These are phyloP conservation scores for Tritrichomonas foetus DNA, from an alignment of 208 protist genomes.

Conservation along the genomic window DNA sequence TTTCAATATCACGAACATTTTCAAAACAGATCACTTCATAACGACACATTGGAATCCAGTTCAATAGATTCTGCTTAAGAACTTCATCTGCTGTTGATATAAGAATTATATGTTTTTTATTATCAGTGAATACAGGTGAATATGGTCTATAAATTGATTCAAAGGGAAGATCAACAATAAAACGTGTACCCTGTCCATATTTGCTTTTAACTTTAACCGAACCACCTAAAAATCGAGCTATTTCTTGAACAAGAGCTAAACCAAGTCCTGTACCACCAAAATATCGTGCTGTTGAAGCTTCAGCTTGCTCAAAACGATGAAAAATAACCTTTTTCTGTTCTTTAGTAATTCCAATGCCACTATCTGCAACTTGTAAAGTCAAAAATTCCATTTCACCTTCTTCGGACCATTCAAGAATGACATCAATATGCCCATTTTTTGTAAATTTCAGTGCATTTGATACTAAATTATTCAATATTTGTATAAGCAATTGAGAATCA, in stretches of 20 bases:
- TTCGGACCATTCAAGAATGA: neutral
- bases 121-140: neutral
- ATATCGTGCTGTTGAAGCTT: neutral
- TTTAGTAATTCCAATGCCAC: neutral
- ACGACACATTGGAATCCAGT: neutral
- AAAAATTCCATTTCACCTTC: neutral
- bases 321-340: neutral
- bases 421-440: neutral
- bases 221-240: neutral
- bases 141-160: neutral
- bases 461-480: neutral
- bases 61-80: neutral
- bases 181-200: neutral
- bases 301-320: neutral
- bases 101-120: neutral
- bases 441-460: constrained; percentile 36
- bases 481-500: neutral
- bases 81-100: neutral
- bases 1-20: neutral
- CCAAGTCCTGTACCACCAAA: constrained; percentile 24
- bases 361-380: neutral
- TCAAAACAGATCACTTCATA: neutral
- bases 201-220: neutral
- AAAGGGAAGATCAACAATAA: neutral
- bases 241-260: neutral